phyloP scores from a whole-genome alignment of 805 yeast species.

The Metschnikowia cubensis region DNA sequence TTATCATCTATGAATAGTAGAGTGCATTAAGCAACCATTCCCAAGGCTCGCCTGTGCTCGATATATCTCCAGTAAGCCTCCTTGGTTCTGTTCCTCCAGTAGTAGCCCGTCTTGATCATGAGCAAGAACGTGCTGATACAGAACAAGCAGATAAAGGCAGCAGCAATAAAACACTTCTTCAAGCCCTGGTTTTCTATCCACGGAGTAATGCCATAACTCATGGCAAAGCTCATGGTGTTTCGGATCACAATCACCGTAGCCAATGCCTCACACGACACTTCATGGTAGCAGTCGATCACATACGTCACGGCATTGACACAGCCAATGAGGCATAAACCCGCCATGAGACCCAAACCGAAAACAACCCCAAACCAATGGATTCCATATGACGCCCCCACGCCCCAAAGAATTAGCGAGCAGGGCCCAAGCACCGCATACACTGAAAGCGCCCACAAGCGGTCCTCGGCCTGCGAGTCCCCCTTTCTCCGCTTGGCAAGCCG shows the following conservation, averaged over 20 bases:
- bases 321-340: constrained; percentile 21
- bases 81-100: constrained; percentile 34
- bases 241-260: constrained; percentile 55
- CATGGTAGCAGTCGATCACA: constrained; percentile 26
- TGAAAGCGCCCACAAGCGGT: constrained; percentile 13
- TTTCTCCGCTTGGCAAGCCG: constrained; percentile 11
- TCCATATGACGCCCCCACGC: constrained; percentile 23
- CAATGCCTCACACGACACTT: constrained; percentile 27
- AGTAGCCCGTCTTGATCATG: constrained; percentile 32
- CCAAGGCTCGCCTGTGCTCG: constrained; percentile 15
- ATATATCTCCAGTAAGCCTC: constrained; percentile 33
- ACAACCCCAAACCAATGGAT: constrained; percentile 24
- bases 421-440: constrained; percentile 17
- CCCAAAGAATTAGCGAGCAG: constrained; percentile 19
- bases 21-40: constrained; percentile 1
- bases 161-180: constrained; percentile 53
- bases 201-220: constrained; percentile 57
- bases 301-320: constrained; percentile 27
- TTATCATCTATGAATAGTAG: too few species aligned
- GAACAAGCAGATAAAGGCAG: constrained; percentile 49
- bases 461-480: constrained; percentile 16
- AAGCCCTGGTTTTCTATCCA: constrained; percentile 52
- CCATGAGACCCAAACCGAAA: constrained; percentile 24
- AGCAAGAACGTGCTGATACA: constrained; percentile 44
- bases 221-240: constrained; percentile 56